phyloP scores from a whole-genome alignment of 352 stramenopile genomes.

The Albugo candida region DNA sequence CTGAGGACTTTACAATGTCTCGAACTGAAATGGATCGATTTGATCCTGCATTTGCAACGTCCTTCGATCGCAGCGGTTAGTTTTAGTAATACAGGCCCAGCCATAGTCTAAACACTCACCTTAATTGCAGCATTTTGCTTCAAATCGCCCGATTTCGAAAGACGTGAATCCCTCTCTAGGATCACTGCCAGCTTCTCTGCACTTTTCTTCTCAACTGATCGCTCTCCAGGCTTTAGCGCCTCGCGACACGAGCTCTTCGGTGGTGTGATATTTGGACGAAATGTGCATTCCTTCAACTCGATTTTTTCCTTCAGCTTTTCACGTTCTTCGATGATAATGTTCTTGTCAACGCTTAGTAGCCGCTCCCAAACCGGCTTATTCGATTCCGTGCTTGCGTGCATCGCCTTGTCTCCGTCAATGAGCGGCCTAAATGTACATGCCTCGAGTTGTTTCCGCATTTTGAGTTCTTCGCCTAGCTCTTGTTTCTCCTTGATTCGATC shows the following conservation, averaged over 20 bases:
- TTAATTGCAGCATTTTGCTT: no score
- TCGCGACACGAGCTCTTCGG: conserved; percentile 9
- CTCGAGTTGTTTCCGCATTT: conserved; percentile 51
- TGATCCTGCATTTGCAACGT: no score
- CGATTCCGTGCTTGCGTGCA: not conserved
- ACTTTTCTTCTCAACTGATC: no score
- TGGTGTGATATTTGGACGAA: conserved; percentile 58
- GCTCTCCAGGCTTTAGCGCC: no score
- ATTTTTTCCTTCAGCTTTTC: conserved; percentile 47
- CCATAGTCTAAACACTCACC: no score
- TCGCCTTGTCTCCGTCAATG: conserved; percentile 15
- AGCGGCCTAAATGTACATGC: conserved; percentile 63
- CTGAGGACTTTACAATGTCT: no score
- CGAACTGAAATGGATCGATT: no score
- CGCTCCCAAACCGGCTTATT: conserved; percentile 48
- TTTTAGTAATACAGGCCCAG: no score
- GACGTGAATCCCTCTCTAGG: no score
- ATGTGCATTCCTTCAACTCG: conserved; percentile 61
- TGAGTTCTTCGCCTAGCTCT: conserved; percentile 39
- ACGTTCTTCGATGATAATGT: conserved; percentile 54
- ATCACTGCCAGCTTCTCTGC: no score
- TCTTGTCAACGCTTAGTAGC: conserved; percentile 55
- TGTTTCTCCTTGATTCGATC: conserved; percentile 64
- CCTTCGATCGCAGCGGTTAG: no score
- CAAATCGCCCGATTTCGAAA: no score